A percentile compares a stretch with the other conserved stretches of the same genome.
phyloP scores from a whole-genome alignment of 225 moss, liverwort and hornwort genomes.

The Bryoerythrophyllum caledonicum region DNA sequence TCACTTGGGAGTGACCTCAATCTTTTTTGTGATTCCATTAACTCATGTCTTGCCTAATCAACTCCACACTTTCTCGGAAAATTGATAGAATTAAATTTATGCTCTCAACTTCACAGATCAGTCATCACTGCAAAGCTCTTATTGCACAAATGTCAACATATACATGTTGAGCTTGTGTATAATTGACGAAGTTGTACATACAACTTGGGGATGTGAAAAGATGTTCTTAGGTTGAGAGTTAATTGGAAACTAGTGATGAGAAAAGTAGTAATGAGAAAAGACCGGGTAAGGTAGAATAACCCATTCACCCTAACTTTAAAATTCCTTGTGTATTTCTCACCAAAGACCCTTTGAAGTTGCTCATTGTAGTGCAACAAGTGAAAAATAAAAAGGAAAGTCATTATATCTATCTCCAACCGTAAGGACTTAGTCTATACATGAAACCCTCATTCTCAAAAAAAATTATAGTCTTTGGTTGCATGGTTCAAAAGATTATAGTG shows the following conservation, averaged over 20 bases:
- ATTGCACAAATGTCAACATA: neutral
- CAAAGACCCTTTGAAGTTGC: too few relatives aligned
- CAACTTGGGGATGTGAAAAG: slow-evolving; percentile 17
- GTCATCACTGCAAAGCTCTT: neutral
- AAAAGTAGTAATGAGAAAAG: neutral
- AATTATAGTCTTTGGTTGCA: too few relatives aligned
- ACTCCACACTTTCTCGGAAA: neutral
- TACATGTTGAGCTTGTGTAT: neutral
- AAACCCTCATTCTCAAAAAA: too few relatives aligned
- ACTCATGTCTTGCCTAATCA: neutral
- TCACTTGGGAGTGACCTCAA: neutral
- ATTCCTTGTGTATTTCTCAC: too few relatives aligned
- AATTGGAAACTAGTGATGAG: neutral
- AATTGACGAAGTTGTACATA: slow-evolving; percentile 13
- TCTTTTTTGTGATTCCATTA: neutral
- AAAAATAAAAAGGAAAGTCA: too few relatives aligned
- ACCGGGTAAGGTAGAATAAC: neutral
- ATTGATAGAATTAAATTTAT: neutral
- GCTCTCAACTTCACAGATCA: neutral
- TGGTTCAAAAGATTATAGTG: too few relatives aligned
- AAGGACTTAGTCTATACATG: too few relatives aligned
- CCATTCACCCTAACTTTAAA: too few relatives aligned
- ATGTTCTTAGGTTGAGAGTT: slow-evolving; percentile 9
- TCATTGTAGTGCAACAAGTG: too few relatives aligned
- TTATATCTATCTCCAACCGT: too few relatives aligned